A percentile compares a stretch with the other conserved stretches of the same genome.
phyloP scores from a whole-genome alignment of 805 yeast genomes.

The Yamadazyma scolyti region DNA sequence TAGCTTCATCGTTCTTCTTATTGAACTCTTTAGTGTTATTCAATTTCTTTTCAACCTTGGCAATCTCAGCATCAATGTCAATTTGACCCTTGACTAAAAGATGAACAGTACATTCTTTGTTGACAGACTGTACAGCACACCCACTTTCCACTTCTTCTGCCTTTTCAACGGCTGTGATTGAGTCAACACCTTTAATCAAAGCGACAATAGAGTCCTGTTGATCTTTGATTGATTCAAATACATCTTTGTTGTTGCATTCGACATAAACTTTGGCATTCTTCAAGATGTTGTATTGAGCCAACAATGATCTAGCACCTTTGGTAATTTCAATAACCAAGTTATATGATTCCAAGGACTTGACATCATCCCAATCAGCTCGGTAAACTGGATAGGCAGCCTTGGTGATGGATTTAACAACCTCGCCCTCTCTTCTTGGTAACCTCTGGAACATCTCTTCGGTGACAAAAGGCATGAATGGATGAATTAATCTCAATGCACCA shows the following conservation, averaged over 20 bases:
- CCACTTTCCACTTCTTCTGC: conserved; percentile 74
- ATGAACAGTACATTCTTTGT: conserved; percentile 80
- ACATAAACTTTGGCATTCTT: conserved; percentile 86
- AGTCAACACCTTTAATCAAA: conserved; percentile 84
- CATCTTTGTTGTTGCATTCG: conserved; percentile 54
- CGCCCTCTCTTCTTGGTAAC: conserved; percentile 80
- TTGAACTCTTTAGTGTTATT: conserved; percentile 58
- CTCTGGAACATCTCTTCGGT: conserved; percentile 99
- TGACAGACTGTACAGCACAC: conserved; percentile 80
- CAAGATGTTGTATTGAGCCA: conserved; percentile 84
- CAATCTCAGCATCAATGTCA: conserved; percentile 87
- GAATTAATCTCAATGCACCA: conserved; percentile 85
- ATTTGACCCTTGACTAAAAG: conserved; percentile 91
- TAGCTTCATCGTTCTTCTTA: conserved; percentile 64
- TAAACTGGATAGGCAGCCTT: conserved; percentile 77
- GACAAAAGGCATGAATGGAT: conserved; percentile 97
- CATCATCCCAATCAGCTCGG: conserved; percentile 57
- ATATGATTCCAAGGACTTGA: conserved; percentile 67
- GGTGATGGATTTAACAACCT: conserved; percentile 63
- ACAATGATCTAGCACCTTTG: conserved; percentile 85
- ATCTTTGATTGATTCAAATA: conserved; percentile 50
- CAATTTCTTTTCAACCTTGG: conserved; percentile 76
- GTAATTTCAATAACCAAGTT: conserved; percentile 82
- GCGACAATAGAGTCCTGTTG: conserved; percentile 89
- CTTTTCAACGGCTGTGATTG: conserved; percentile 58